Evolutionary conservation across 2,329 filamentous ascomycete species (phyloP), one percentile per base, ranked within the genome.

Genomic region (Penicillium paneum): DNA sequence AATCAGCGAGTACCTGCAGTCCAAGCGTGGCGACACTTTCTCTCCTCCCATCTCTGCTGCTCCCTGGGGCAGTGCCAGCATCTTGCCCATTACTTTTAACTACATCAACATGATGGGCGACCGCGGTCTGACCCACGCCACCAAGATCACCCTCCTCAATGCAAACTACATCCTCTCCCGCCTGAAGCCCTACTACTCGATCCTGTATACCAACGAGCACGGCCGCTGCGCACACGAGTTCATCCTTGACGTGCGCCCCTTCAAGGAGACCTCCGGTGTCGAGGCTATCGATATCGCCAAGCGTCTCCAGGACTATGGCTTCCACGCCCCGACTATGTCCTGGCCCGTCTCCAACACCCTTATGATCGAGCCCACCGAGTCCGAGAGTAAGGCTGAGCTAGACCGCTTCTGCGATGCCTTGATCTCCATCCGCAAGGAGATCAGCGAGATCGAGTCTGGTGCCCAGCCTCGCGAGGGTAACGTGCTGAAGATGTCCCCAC

Each of bases 351-450:
- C 90, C 49, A 95, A 95, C 76, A 97, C 93, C 0, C 84, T 97
- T 41, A 97, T 97, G 93, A 96, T 97, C 62, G 93, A 97, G 78
- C 93, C 93, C 2, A 97, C 93, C 0, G 93, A 97, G 77, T 92
- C 88, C 13, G 93, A 97, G 79, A 90, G 84, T 74, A 92, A 94
- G 73, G 88, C 88, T 59, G 93, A 97, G 79, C 83, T 97, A 2
- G 93, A 97, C 74, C 87, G 93, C 21, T 97, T 97, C 79, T 90
- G 91, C 58, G 88, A 97, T 61, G 91, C 93, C 0, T 79, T 97
- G 39, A 89, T 97, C 65, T 84, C 84, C 52, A 97, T 97, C 69
- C 84, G 93, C 17, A 74, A 83, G 55, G 93, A 97, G 76, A 97
- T 97, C 64, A 81, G 83, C 31, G 88, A 88, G 48, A 77, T 97